A percentile compares a stretch with the other conserved stretches of the same genome.
Evolutionary conservation across 352 stramenopile species (phyloP).

Genomic region (Aphanomyces invadans): DNA sequence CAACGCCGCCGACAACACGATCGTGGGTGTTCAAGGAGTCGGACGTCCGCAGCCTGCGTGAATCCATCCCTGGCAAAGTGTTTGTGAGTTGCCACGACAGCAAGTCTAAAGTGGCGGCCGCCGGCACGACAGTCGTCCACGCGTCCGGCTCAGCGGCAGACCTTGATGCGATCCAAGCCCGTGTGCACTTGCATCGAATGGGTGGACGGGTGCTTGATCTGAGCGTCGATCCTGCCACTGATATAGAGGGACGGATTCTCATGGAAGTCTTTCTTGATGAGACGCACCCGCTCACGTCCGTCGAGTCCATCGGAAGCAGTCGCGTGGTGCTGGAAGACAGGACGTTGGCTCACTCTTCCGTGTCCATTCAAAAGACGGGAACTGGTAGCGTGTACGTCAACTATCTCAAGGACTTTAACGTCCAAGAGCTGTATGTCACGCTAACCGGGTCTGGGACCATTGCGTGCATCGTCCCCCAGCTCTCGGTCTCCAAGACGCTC

Average conservation of each 20-base stretch:
- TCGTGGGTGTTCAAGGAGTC: slow-evolving; percentile 14
- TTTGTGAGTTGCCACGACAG: slow-evolving; percentile 17
- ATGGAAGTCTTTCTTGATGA: slow-evolving; percentile 18
- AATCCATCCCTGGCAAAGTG: slow-evolving; percentile 16
- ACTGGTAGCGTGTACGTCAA: slow-evolving; percentile 10
- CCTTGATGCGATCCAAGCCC: neutral
- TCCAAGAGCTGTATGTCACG: neutral
- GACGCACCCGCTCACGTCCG: neutral
- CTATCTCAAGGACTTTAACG: neutral
- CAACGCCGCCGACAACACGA: neutral
- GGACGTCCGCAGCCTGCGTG: neutral
- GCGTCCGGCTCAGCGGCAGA: neutral
- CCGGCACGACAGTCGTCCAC: slow-evolving; percentile 7
- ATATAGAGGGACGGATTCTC: neutral
- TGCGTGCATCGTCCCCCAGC: neutral
- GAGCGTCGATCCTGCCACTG: neutral
- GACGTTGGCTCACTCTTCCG: neutral
- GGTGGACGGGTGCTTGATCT: slow-evolving; percentile 8
- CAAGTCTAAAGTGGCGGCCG: neutral
- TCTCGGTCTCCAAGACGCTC: neutral
- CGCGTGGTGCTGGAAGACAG: slow-evolving; percentile 17
- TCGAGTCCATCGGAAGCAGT: slow-evolving; percentile 5
- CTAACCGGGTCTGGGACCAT: slow-evolving; percentile 12
- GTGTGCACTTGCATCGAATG: slow-evolving; percentile 13
- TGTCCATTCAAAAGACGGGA: slow-evolving; percentile 6